Evolutionary conservation across 805 yeast species (phyloP), one percentile per base, ranked within the genome.

Genomic region (Ogataea populi-albae): DNA sequence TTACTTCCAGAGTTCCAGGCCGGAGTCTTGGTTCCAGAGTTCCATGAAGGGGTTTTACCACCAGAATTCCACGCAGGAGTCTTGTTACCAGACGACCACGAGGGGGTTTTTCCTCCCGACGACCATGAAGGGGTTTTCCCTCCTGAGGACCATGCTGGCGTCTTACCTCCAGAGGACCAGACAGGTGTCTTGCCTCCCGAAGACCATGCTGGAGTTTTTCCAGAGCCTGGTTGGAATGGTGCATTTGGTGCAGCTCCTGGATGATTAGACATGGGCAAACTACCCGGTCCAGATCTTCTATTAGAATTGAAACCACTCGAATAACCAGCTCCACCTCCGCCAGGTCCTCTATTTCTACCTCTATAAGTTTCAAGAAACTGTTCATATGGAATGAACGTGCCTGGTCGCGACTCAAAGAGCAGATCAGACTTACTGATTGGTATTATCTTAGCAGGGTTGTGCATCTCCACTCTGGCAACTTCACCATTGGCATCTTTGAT

Each of bases 401-500:
- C 87, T 34, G 75, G 79, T 32, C 83, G 75, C 37, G 69, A 52
- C 40, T 73, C 75, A 52, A 87, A 91, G 46, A 86, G 74, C 52
- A 93, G 70, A 54, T 81, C 86, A 22, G 75, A 71, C 55, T 89
- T 89, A 50, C 79, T 81, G 22, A 93, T 85, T 40, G 91, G 86
- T 43, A 89, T 79, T 41, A 84, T 85, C 59, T 91, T 93, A 55
- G 81, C 81, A 48, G 89, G 89, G 18, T 96, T 86, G 61, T 93
- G 98, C 46, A 93, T 72, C 64, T 93, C 98, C 28, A 93, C 86
- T 41, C 97, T 76, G 1, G 97, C 98, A 48, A 74, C 76, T 10
- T 83, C 83, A 44, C 94, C 98, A 51, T 87, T 93, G 7, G 96
- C 87, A 57, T 93, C 98, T 48, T 85, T 83, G 27, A 93, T 86